A percentile compares a stretch with the other conserved stretches of the same genome.
These are phyloP conservation scores for Primulina eburnea DNA, from an alignment of 257 asterid genomes.

Conservation along the genomic window DNA sequence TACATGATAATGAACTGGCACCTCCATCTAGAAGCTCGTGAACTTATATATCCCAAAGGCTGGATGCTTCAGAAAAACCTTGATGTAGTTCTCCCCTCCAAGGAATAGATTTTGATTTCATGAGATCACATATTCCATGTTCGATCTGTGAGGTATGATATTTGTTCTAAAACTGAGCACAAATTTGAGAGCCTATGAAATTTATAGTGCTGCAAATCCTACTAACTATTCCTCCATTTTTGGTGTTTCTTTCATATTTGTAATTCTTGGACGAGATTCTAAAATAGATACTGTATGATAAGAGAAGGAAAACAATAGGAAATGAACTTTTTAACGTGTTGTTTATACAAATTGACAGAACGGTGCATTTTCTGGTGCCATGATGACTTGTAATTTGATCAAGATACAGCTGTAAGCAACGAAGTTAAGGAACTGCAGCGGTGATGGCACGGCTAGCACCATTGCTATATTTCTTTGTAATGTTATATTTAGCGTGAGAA, in stretches of 20 bases:
- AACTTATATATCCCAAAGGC: constrained; percentile 55
- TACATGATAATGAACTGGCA: constrained; percentile 67
- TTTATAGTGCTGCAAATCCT: constrained; percentile 1
- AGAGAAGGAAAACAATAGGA: background rate
- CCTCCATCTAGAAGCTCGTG: constrained; percentile 68
- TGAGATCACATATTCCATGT: constrained; percentile 26
- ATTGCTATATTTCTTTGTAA: constrained; percentile 22
- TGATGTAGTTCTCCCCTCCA: constrained; percentile 46
- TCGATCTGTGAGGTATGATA: constrained; percentile 36
- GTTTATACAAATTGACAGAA: constrained; percentile 16
- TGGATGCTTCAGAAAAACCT: constrained; percentile 80
- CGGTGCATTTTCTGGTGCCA: constrained; percentile 18
- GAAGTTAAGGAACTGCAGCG: constrained; percentile 19
- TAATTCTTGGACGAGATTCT: background rate
- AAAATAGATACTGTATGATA: background rate
- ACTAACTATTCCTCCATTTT: constrained; percentile 4
- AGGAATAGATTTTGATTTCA: constrained; percentile 33
- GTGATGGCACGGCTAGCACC: constrained; percentile 17
- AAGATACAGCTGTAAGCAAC: constrained; percentile 23
- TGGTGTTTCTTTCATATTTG: background rate
- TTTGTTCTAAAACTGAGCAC: background rate
- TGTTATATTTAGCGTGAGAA: constrained; percentile 22
- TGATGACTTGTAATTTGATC: constrained; percentile 20
- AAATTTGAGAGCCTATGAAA: background rate
- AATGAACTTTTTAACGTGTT: constrained; percentile 12